phyloP scores from a whole-genome alignment of 768 basidiomycete genomes.

The Trichaptum fuscoviolaceum region DNA sequence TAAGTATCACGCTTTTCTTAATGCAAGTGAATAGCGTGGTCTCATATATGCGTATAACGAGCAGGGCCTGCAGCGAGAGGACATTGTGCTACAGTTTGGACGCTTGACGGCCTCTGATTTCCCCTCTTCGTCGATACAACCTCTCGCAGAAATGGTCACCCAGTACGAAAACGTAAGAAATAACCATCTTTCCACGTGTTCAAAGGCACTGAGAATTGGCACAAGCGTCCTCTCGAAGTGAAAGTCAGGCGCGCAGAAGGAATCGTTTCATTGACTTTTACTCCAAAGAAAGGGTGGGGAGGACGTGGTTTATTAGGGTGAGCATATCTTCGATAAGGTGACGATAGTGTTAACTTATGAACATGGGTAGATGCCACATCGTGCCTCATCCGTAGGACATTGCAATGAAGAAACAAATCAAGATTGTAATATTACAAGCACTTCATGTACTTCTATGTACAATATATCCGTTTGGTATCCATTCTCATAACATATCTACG shows the following conservation, averaged over 20 bases:
- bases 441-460: conserved; percentile 1
- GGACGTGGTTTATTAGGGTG: conserved; percentile 83
- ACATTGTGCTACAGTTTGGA: conserved; percentile 74
- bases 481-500: background rate
- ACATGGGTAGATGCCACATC: conserved; percentile 50
- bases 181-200: background rate
- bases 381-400: conserved; percentile 36
- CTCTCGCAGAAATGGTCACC: conserved; percentile 69
- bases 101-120: conserved; percentile 50
- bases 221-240: conserved; percentile 55
- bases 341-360: conserved; percentile 1
- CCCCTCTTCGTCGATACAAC: conserved; percentile 50
- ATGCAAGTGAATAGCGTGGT: background rate
- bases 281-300: conserved; percentile 76
- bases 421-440: background rate
- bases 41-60: conserved; percentile 8
- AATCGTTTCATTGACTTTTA: conserved; percentile 47
- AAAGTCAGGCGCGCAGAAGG: conserved; percentile 49
- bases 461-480: background rate
- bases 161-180: conserved; percentile 69
- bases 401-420: background rate
- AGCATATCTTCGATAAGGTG: conserved; percentile 17
- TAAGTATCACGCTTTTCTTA: conserved; percentile 31
- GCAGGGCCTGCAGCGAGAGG: conserved; percentile 64
- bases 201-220: background rate